A percentile compares a stretch with the other conserved stretches of the same genome.
Conservation (phyloP, 2,329 filamentous ascomycete species). For the Chaetomium sp. region DNA sequence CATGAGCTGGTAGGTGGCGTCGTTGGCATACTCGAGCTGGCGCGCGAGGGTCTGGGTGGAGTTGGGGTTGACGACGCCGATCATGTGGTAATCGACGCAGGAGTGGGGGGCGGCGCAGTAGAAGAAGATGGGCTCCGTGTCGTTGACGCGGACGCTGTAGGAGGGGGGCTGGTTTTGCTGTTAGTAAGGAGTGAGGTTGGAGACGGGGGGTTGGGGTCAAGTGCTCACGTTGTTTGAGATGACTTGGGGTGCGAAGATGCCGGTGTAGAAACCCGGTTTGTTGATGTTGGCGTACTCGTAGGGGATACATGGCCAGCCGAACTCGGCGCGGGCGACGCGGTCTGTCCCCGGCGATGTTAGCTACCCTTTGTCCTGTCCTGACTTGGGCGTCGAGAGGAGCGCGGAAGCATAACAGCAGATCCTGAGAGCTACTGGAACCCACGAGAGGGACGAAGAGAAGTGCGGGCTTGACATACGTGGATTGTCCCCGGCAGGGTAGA, state of each 20-base stretch:
- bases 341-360: conserved; percentile 38
- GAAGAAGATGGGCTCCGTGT: conserved; percentile 66
- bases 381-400: not conserved
- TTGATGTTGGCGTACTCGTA: conserved; percentile 56
- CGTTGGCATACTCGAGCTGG: conserved; percentile 52
- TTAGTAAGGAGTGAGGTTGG: conserved; percentile 18
- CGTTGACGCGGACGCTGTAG: conserved; percentile 54
- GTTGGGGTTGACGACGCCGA: conserved; percentile 74
- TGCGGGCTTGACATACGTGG: not conserved
- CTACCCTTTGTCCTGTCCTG: not conserved
- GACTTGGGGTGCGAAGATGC: conserved; percentile 49
- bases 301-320: conserved; percentile 63
- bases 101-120: conserved; percentile 70
- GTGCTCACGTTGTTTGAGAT: conserved; percentile 49
- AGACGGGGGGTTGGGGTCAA: not conserved
- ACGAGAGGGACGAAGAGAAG: not conserved
- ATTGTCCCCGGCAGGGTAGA: conserved; percentile 59
- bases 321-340: conserved; percentile 64
- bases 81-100: conserved; percentile 68
- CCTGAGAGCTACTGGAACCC: not conserved
- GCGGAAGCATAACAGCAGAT: not conserved
- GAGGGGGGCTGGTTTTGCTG: conserved; percentile 43
- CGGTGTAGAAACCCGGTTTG: conserved; percentile 57
- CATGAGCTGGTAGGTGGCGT: conserved; percentile 54
- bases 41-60: conserved; percentile 49